Evolutionary conservation across 495 filamentous ascomycete species (phyloP).

Genomic region (Amphirosellinia nigrospora): DNA sequence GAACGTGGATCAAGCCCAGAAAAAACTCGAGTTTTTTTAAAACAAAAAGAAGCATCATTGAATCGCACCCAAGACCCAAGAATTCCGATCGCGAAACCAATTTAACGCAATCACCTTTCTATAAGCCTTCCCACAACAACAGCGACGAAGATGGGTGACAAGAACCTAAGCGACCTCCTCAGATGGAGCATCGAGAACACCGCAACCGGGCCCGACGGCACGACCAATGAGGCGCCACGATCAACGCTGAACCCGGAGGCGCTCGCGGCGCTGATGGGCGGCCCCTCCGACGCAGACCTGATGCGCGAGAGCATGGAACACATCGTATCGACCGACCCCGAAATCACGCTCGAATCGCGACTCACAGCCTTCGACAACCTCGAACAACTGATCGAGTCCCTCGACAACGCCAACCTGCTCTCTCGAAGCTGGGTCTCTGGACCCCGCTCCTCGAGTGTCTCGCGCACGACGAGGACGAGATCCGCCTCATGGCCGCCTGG

Average conservation of each 20-base stretch:
- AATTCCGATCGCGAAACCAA: neutral
- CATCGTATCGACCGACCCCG: constrained; percentile 65
- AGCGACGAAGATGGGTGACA: constrained; percentile 34
- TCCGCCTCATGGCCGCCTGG: constrained; percentile 86
- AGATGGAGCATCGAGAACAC: constrained; percentile 94
- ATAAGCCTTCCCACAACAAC: neutral
- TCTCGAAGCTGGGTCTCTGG: constrained; percentile 81
- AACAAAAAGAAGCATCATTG: neutral
- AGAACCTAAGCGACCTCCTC: constrained; percentile 71
- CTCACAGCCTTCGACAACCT: constrained; percentile 94
- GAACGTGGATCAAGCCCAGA: neutral
- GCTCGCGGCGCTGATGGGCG: constrained; percentile 74
- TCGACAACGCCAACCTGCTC: constrained; percentile 97
- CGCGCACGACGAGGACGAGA: constrained; percentile 67
- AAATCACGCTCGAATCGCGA: constrained; percentile 73
- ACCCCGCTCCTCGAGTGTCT: constrained; percentile 74
- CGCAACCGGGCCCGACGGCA: constrained; percentile 46
- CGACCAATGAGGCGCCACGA: constrained; percentile 40
- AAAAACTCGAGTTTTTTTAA: neutral
- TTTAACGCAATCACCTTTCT: neutral
- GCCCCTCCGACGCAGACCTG: constrained; percentile 83
- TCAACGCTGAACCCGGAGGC: constrained; percentile 65
- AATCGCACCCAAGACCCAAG: neutral
- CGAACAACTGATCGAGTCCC: constrained; percentile 85
- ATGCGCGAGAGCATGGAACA: constrained; percentile 85